Base-by-base conservation (phyloP, 441 rosid genomes). In the Adansonia grandidieri region DNA sequence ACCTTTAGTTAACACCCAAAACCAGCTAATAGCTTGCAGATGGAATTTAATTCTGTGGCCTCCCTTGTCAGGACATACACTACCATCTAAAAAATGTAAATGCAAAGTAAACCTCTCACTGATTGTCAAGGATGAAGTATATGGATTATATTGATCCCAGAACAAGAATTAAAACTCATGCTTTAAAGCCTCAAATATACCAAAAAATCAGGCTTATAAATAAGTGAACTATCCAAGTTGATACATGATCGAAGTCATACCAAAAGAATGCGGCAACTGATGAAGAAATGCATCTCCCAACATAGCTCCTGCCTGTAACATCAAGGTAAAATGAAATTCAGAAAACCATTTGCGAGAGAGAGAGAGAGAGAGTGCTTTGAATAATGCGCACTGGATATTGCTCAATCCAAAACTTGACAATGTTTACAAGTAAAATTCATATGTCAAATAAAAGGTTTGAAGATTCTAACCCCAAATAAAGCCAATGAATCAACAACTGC, bases 231-330 rank as follows among this genome's bases (percentile, higher is more conserved):
- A 42, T 19, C 45, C 45, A 45, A 37, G 20, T 8, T 9, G 44
- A 28, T 24, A 74, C 17, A 9, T 73, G 61, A 76, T 44, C 50
- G 69, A 74, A 47, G 81, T 76, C 84, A 80, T 94, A 96, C 99
- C 99, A 89, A 96, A 96, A 77, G 99, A 97, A 88, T 93, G 98
- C 0, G 99, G 99, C 84, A 96, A 85, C 78, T 96, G 99, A 84
- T 96, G 99, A 86, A 96, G 99, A 85, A 96, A 96, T 76, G 98
- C 98, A 93, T 96, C 99, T 73, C 99, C 99, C 72, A 96, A 79
- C 98, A 96, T 96, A 69, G 99, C 98, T 80, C 99, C 98, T 74
- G 98, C 99, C 99, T 94, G 83, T 47, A 84, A 86, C 19, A 81
- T 14, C 69, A 82, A 56, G 58, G 14, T 54, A 53, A 74, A 77